Percentiles rank a stretch among this genome's conserved stretches.
Conservation (phyloP, 2,329 filamentous ascomycete species). For the Neoscytalidium dimidiatum region DNA sequence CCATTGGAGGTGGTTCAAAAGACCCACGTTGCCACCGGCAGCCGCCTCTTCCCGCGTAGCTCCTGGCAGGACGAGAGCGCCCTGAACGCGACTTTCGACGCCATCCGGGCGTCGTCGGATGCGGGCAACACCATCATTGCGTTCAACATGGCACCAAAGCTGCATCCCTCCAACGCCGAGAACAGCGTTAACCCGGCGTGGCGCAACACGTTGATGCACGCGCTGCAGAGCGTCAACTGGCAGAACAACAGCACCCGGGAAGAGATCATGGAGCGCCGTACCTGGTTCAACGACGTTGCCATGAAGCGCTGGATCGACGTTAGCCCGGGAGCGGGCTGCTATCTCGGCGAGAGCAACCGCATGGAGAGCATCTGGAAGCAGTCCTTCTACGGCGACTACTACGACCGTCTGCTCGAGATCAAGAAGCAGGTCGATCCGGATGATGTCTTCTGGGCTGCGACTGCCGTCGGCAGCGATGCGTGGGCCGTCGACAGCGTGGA, state of each 20-base stretch:
- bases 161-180: slow-evolving; percentile 8
- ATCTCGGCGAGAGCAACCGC: slow-evolving; percentile 34
- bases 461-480: slow-evolving; percentile 30
- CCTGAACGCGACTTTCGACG: slow-evolving; percentile 40
- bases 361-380: slow-evolving; percentile 29
- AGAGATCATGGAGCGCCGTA: slow-evolving; percentile 14
- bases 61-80: slow-evolving; percentile 40
- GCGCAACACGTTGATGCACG: slow-evolving; percentile 24
- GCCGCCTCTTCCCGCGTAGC: slow-evolving; percentile 47
- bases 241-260: slow-evolving; percentile 30
- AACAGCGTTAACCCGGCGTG: slow-evolving; percentile 31
- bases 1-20: slow-evolving; percentile 42
- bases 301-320: slow-evolving; percentile 9
- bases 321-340: slow-evolving; percentile 26
- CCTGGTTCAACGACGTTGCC: slow-evolving; percentile 14
- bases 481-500: slow-evolving; percentile 25
- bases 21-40: slow-evolving; percentile 41
- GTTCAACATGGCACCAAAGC: slow-evolving; percentile 18
- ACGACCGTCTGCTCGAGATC: slow-evolving; percentile 23
- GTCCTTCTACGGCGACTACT: slow-evolving; percentile 30
- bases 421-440: slow-evolving; percentile 30
- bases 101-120: slow-evolving; percentile 11
- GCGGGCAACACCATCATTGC: slow-evolving; percentile 2
- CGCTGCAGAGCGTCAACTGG: slow-evolving; percentile 31
- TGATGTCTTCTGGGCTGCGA: slow-evolving; percentile 28